phyloP scores from a whole-genome alignment of 1,284 basidiomycete species.

The Mycosarcoma mackinlayi region DNA sequence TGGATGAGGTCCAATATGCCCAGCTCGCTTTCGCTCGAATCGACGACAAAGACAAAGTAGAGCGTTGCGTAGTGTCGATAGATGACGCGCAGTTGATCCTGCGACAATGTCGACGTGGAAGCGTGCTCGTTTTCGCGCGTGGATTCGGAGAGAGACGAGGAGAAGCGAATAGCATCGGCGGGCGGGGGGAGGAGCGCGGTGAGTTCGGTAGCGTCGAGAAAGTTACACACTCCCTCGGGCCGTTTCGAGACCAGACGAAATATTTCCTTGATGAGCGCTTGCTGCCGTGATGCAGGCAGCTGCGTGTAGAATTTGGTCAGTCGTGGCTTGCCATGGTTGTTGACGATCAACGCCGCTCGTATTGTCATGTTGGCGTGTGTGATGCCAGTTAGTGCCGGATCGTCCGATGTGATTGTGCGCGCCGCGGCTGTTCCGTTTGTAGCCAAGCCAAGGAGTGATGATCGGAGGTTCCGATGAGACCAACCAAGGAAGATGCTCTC shows the following conservation, averaged over 20 bases:
- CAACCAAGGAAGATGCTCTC: no score
- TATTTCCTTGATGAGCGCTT: constrained; percentile 63
- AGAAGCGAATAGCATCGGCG: constrained; percentile 39
- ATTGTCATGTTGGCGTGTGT: constrained; percentile 75
- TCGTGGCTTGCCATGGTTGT: constrained; percentile 89
- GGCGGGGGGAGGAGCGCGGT: constrained; percentile 59
- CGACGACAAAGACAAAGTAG: constrained; percentile 96
- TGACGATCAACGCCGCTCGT: constrained; percentile 83
- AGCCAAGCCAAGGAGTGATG: no score
- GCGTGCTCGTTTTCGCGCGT: constrained; percentile 7
- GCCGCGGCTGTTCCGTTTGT: no score
- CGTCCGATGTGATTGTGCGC: no score
- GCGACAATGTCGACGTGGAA: not conserved
- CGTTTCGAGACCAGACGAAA: constrained; percentile 63
- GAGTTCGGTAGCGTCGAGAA: constrained; percentile 65
- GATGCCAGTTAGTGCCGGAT: not conserved
- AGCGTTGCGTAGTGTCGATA: constrained; percentile 84
- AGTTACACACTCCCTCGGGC: constrained; percentile 64
- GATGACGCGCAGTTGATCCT: constrained; percentile 64
- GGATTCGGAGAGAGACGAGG: constrained; percentile 17
- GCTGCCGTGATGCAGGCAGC: constrained; percentile 59
- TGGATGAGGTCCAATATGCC: constrained; percentile 97
- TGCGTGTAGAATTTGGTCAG: constrained; percentile 89
- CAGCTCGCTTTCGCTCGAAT: constrained; percentile 92
- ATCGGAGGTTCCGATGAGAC: no score